These are phyloP conservation scores for Penicillium coffeae DNA, from an alignment of 495 filamentous ascomycete genomes.

Conservation along the genomic window DNA sequence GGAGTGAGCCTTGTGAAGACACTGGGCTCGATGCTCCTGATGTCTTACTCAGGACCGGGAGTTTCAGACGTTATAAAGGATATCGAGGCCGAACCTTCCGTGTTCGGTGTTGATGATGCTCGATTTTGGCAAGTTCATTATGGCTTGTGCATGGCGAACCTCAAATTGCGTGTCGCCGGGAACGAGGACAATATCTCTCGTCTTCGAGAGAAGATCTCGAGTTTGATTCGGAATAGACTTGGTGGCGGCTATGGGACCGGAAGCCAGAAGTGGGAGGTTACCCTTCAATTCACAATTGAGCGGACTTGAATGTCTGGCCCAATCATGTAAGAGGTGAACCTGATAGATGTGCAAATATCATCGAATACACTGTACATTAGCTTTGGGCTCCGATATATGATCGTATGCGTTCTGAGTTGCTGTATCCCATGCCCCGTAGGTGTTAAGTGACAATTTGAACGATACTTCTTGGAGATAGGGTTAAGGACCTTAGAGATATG, in stretches of 20 bases:
- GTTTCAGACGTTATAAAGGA: conserved; percentile 76
- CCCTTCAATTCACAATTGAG: conserved; percentile 46
- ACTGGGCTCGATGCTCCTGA: conserved; percentile 88
- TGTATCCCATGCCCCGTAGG: too few species aligned
- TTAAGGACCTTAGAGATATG: too few species aligned
- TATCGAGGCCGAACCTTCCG: conserved; percentile 73
- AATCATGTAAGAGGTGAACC: background rate
- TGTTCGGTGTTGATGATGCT: conserved; percentile 78
- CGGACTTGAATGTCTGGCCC: conserved; percentile 15
- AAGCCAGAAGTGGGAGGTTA: conserved; percentile 85
- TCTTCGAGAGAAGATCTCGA: conserved; percentile 68
- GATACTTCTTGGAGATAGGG: too few species aligned
- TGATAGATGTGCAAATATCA: conserved; percentile 1
- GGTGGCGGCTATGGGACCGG: conserved; percentile 84
- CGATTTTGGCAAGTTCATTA: conserved; percentile 99
- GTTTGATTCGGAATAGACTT: conserved; percentile 77
- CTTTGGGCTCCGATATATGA: background rate
- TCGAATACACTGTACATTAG: conserved; percentile 12
- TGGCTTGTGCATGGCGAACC: conserved; percentile 89
- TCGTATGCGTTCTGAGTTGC: too few species aligned
- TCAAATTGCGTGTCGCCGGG: conserved; percentile 69
- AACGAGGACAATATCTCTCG: conserved; percentile 64
- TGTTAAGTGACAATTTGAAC: too few species aligned
- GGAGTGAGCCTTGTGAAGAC: conserved; percentile 77
- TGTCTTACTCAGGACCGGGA: conserved; percentile 70